Evolutionary conservation across 805 yeast species (phyloP).

Genomic region (Candida ulmi): DNA sequence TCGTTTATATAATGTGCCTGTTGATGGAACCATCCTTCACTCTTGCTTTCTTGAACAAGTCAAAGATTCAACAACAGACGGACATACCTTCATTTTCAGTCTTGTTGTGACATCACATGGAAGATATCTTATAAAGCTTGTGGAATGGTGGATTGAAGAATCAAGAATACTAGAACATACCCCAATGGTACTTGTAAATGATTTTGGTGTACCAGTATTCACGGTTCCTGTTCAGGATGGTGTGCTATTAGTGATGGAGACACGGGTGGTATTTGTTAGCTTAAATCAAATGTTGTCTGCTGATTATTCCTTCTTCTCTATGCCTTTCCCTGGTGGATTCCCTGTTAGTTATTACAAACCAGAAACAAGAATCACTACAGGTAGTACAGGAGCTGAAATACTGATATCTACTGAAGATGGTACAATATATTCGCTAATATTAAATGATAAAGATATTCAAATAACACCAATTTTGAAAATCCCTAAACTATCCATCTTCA

Average conservation of each 20-base stretch:
- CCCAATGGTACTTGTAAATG: slow-evolving; percentile 33
- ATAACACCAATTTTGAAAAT: slow-evolving; percentile 30
- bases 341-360: slow-evolving; percentile 36
- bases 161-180: slow-evolving; percentile 28
- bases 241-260: slow-evolving; percentile 34
- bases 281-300: slow-evolving; percentile 44
- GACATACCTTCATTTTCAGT: slow-evolving; percentile 30
- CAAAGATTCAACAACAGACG: slow-evolving; percentile 12
- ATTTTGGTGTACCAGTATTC: slow-evolving; percentile 38
- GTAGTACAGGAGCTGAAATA: slow-evolving; percentile 12
- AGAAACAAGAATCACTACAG: slow-evolving; percentile 14
- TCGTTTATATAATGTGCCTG: slow-evolving; percentile 32
- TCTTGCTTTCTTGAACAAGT: slow-evolving; percentile 37
- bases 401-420: slow-evolving; percentile 23
- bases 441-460: slow-evolving; percentile 17
- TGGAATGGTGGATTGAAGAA: slow-evolving; percentile 36
- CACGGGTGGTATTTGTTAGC: slow-evolving; percentile 30
- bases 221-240: slow-evolving; percentile 33
- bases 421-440: slow-evolving; percentile 14
- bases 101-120: slow-evolving; percentile 32
- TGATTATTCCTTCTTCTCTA: slow-evolving; percentile 29
- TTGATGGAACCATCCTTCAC: slow-evolving; percentile 36
- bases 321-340: slow-evolving; percentile 24
- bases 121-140: slow-evolving; percentile 32
- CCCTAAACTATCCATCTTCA: slow-evolving; percentile 27